Base-by-base conservation (phyloP, 441 rosid species). In the California macrophylla region DNA sequence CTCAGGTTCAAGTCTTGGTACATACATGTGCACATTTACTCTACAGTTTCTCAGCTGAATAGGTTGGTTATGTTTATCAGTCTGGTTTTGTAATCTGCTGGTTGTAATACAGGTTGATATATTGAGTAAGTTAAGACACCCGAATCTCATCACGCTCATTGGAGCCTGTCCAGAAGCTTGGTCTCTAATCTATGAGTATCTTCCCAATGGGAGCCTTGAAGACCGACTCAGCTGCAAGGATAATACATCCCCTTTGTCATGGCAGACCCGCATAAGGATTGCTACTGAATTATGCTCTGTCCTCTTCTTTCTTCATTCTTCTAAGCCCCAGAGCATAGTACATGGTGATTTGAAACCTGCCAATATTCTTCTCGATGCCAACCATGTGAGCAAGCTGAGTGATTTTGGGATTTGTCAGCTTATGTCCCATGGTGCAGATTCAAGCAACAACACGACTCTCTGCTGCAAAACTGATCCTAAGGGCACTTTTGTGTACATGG, bases 161-260 rank as follows among this genome's bases (percentile, higher is more conserved):
- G 98, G 98, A 78, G 84, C 95, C 67, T 94, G 97, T 78, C 97
- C 97, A 16, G 97, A 94, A 62, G 87, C 83, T 16, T 90, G 89
- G 85, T 72, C 87, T 79, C 98, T 94, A 20, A 66, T 94, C 69
- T 94, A 94, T 2, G 98, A 94, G 80, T 89, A 84, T 77, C 85
- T 87, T 69, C 85, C 91, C 2, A 89, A 87, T 79, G 98, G 97
- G 72, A 90, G 93, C 77, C 97, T 94, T 65, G 98, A 94, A 81
- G 98, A 94, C 71, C 86, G 96, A 72, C 88, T 94, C 63, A 82
- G 74, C 83, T 89, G 97, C 81, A 79, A 30, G 74, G 97, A 86
- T 77, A 88, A 87, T 77, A 81, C 94, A 66, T 82, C 91, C 1
- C 97, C 97, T 18, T 69, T 94, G 75, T 87, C 96, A 61, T 94